Percentiles rank a stretch among this genome's conserved stretches.
phyloP scores from a whole-genome alignment of 1,284 basidiomycete species.

The Porogramme epimiltina region DNA sequence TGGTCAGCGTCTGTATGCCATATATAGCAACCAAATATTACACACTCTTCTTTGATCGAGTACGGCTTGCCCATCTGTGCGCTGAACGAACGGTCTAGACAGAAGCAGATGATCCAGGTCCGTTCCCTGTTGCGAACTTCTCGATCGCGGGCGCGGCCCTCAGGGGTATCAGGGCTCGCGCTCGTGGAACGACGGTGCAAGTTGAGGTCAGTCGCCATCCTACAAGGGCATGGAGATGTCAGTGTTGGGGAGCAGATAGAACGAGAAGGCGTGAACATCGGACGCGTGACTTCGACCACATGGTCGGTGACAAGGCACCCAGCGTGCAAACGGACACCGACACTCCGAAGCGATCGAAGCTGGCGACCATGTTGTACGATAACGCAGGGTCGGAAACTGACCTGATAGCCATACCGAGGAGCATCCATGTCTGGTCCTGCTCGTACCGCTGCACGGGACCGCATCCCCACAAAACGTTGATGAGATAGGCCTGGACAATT shows the following conservation, averaged over 20 bases:
- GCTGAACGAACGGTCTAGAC: constrained; percentile 87
- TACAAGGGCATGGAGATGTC: constrained; percentile 31
- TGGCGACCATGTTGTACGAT: too few relatives aligned
- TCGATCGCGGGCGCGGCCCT: constrained; percentile 70
- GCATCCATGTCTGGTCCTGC: constrained; percentile 94
- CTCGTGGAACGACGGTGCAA: constrained; percentile 86
- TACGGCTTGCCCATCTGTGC: constrained; percentile 94
- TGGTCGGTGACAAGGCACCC: constrained; percentile 7
- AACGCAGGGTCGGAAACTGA: constrained; percentile 27
- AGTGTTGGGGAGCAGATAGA: constrained; percentile 3
- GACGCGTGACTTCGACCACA: constrained; percentile 12
- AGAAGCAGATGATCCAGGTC: constrained; percentile 93
- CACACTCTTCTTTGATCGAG: constrained; percentile 84
- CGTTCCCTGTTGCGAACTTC: constrained; percentile 94
- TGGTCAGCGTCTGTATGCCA: background rate
- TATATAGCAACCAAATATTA: constrained; percentile 25
- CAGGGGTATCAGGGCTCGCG: constrained; percentile 69
- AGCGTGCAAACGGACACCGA: constrained; percentile 5
- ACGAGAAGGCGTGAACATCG: constrained; percentile 18
- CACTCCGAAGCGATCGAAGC: too few relatives aligned
- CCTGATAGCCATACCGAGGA: constrained; percentile 86
- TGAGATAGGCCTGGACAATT: constrained; percentile 88
- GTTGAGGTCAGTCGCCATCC: constrained; percentile 96
- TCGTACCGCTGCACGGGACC: constrained; percentile 95
- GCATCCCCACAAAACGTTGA: constrained; percentile 83